Evolutionary conservation across 1,139 yeast species (phyloP), one percentile per base, ranked within the genome.

Genomic region (Lodderomyces pseudojiufengensis): DNA sequence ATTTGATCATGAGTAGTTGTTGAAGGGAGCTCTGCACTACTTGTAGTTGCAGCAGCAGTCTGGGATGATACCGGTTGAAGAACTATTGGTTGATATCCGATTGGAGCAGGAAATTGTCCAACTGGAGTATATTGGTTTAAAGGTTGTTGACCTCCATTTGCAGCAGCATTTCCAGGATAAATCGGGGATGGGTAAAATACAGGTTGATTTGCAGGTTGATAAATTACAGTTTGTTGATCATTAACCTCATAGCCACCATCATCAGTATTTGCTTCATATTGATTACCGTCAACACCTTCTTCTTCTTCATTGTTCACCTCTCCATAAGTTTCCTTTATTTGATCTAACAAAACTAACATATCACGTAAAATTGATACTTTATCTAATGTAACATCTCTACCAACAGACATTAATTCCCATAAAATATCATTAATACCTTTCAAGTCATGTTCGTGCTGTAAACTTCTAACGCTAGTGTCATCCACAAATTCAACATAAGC

Each of bases 311-410:
- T 11, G 10, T 10, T 30, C 5, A 22, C 28, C 5, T 15, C 24
- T 4, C 13, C 26, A 10, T 12, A 4, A 10, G 24, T 8, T 3
- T 28, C 31, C 13, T 38, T 33, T 13, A 40, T 35, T 22, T 31
- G 31, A 16, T 37, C 43, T 25, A 40, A 22, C 29, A 36, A 29
- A 7, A 33, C 27, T 31, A 40, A 37, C 20, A 35, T 34, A 12
- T 36, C 39, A n/a, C 27, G 35, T 35, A 40, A 40, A 16, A 34
- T 33, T 12, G 34, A 25, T 26, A 40, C 34, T 26, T 40, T 40
- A 14, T 37, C 39, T 26, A 35, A 23, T 10, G 41, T 36, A 30
- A 35, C 25, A 12, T 37, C 37, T 24, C 37, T 40, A 13, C 43
- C 38, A 9, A 38, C 31, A 21, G 24, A 29, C 28, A 39, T 27